Evolutionary conservation across 1,284 basidiomycete species (phyloP).

Genomic region (Somion occarium): DNA sequence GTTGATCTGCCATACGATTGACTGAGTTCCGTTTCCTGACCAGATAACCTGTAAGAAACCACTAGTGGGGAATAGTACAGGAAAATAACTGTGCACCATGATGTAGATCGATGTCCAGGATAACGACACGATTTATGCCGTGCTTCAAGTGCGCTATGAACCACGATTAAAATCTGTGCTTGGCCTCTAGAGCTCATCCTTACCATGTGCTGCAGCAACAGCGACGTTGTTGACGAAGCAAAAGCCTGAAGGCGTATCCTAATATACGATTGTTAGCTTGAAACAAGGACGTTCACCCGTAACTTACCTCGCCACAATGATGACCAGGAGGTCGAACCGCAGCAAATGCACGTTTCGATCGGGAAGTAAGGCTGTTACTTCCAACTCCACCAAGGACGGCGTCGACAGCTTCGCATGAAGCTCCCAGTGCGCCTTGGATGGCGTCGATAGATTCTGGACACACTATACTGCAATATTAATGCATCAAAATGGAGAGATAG

Average conservation of each 20-base stretch:
- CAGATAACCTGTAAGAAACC: conserved; percentile 3
- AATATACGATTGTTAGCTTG: neutral
- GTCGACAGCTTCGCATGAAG: conserved; percentile 85
- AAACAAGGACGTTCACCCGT: too few species aligned
- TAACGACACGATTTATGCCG: conserved; percentile 74
- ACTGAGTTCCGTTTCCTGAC: conserved; percentile 89
- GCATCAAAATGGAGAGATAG: neutral
- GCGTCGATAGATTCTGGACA: conserved; percentile 68
- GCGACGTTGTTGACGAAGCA: conserved; percentile 95
- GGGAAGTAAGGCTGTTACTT: neutral
- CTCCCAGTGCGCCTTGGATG: conserved; percentile 73
- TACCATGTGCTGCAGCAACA: conserved; percentile 87
- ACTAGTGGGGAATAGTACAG: neutral
- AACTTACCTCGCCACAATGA: conserved; percentile 78
- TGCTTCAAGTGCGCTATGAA: conserved; percentile 74
- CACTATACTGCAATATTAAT: conserved; percentile 36
- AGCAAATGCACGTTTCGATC: conserved; percentile 74
- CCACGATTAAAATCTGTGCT: neutral
- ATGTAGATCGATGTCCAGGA: conserved; percentile 94
- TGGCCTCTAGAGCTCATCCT: too few species aligned
- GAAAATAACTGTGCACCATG: conserved; percentile 68
- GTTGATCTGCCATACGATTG: conserved; percentile 89
- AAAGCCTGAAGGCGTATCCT: conserved; percentile 81
- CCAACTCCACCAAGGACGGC: conserved; percentile 32
- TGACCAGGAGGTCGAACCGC: conserved; percentile 87